Percentiles rank a stretch among this genome's conserved stretches.
phyloP scores from a whole-genome alignment of 495 filamentous ascomycete genomes.

The Talaromyces adpressus region DNA sequence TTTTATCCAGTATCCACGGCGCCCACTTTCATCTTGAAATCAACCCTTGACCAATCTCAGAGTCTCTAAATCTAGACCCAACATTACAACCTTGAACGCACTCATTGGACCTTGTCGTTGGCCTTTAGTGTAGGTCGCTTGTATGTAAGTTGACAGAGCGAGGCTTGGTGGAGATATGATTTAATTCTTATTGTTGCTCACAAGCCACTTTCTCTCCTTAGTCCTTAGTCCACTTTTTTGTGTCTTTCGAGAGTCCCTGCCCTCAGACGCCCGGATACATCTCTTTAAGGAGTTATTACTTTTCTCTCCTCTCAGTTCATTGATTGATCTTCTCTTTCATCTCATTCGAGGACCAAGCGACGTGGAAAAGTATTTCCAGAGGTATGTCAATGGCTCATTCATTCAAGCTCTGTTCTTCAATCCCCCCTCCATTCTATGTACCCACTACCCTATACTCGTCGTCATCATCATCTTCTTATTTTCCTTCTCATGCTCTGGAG shows the following conservation, averaged over 20 bases:
- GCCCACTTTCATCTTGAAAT: constrained; percentile 1
- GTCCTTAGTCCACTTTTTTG: background rate
- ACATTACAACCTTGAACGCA: background rate
- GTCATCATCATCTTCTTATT: background rate
- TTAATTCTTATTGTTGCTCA: background rate
- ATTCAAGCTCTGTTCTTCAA: background rate
- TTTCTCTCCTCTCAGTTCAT: background rate
- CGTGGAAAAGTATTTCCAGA: background rate
- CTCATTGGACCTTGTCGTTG: background rate
- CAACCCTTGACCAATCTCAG: background rate
- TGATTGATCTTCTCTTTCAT: background rate
- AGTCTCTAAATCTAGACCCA: background rate
- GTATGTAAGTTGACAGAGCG: background rate
- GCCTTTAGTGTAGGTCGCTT: background rate
- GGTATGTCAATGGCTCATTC: background rate
- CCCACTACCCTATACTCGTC: background rate
- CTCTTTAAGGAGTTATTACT: background rate
- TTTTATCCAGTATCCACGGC: constrained; percentile 1
- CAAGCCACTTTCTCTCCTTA: background rate
- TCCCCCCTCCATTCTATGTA: background rate
- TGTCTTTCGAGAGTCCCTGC: background rate
- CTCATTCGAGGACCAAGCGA: background rate
- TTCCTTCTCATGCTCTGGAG: background rate
- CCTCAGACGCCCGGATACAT: background rate
- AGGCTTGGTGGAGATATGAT: background rate